Evolutionary conservation across 2,329 filamentous ascomycete species (phyloP).

Genomic region (Xylariomycetidae sp.): DNA sequence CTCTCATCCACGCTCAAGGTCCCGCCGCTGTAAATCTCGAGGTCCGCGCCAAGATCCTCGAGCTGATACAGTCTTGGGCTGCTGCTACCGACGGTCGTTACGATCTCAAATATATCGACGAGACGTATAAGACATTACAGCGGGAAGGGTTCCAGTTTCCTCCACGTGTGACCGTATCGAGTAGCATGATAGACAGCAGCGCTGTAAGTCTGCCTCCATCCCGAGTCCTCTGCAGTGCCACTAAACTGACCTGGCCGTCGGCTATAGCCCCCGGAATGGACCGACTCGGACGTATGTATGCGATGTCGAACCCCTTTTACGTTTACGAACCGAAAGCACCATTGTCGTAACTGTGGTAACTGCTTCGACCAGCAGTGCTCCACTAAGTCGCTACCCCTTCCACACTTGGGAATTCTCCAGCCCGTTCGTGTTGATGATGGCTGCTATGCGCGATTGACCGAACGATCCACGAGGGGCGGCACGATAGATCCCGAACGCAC

Average conservation of each 20-base stretch:
- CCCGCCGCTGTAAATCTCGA: slow-evolving; percentile 72
- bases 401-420: slow-evolving; percentile 87
- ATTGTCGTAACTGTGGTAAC: slow-evolving; percentile 96
- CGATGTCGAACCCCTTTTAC: slow-evolving; percentile 92
- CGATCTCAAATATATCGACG: slow-evolving; percentile 79
- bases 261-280: slow-evolving; percentile 88
- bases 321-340: slow-evolving; percentile 97
- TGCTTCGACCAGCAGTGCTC: slow-evolving; percentile 97
- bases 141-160: slow-evolving; percentile 86
- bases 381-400: slow-evolving; percentile 78
- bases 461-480: slow-evolving; percentile 54
- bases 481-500: slow-evolving; percentile 35
- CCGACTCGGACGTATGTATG: slow-evolving; percentile 98
- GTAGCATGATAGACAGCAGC: slow-evolving; percentile 95
- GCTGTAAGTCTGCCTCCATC: slow-evolving; percentile 58
- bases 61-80: slow-evolving; percentile 91
- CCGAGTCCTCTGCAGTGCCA: neutral
- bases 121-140: slow-evolving; percentile 80
- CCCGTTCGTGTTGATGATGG: slow-evolving; percentile 94
- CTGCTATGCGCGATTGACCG: slow-evolving; percentile 84
- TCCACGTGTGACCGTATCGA: slow-evolving; percentile 79
- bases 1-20: slow-evolving; percentile 78
- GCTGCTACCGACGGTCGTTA: slow-evolving; percentile 79
- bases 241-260: slow-evolving; percentile 14
- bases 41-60: slow-evolving; percentile 85